Evolutionary conservation across 208 protist genomes (phyloP).

Genomic region (Leishmania aethiopica): DNA sequence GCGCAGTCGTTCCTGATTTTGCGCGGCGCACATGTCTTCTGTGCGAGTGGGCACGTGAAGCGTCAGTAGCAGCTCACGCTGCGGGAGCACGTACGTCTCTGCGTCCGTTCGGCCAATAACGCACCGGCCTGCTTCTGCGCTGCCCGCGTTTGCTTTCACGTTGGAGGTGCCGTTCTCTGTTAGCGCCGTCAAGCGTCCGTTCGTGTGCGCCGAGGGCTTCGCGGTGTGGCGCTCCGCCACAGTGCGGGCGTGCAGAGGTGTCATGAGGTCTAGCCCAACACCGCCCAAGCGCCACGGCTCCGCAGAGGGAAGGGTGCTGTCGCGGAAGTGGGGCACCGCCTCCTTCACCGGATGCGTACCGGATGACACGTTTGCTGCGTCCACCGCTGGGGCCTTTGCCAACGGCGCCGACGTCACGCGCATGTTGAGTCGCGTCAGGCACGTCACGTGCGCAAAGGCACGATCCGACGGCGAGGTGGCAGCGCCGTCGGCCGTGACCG

Average conservation of each 20-base stretch:
- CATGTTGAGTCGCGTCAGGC: constrained; percentile 27
- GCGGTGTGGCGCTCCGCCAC: constrained; percentile 37
- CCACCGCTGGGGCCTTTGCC: background rate
- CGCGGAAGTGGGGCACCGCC: background rate
- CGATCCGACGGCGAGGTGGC: constrained; percentile 7
- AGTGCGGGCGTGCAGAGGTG: constrained; percentile 53
- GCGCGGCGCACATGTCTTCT: constrained; percentile 44
- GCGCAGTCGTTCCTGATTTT: constrained; percentile 57
- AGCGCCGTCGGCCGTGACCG: background rate
- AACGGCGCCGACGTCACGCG: background rate
- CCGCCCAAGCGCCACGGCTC: constrained; percentile 76
- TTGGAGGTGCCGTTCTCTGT: background rate
- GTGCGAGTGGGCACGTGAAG: constrained; percentile 55
- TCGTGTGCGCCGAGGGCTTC: background rate
- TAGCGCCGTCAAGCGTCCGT: background rate
- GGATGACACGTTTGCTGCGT: background rate
- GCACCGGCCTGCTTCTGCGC: background rate
- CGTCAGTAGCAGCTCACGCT: constrained; percentile 75
- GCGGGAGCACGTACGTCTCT: constrained; percentile 77
- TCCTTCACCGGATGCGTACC: background rate
- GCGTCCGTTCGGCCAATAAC: constrained; percentile 57
- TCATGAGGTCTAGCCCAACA: constrained; percentile 50
- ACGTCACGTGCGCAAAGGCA: constrained; percentile 31
- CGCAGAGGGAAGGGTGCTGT: background rate
- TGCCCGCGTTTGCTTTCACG: background rate